These are phyloP conservation scores for Croton setiger DNA, from an alignment of 441 rosid genomes.

Conservation along the genomic window DNA sequence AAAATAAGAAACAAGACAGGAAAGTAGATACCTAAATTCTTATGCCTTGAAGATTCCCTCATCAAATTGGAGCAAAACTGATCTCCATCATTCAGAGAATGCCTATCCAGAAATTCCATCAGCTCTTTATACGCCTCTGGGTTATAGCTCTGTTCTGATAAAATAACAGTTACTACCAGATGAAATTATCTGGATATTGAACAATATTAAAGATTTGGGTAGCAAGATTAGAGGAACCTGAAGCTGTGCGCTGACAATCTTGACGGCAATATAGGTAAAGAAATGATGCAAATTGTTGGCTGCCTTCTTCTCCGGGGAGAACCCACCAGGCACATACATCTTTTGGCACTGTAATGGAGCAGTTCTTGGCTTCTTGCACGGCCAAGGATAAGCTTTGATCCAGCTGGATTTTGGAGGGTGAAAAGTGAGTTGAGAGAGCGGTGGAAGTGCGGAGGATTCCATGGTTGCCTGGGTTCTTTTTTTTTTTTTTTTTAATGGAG, in stretches of 20 bases:
- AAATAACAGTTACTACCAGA: constrained; percentile 3
- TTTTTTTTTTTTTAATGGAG: too few relatives aligned
- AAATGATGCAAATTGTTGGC: constrained; percentile 70
- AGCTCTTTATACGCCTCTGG: constrained; percentile 69
- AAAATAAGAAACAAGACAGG: background rate
- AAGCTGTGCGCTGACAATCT: constrained; percentile 76
- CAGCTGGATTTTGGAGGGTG: constrained; percentile 29
- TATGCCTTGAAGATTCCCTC: constrained; percentile 78
- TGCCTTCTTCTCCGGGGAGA: constrained; percentile 79
- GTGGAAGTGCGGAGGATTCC: constrained; percentile 45
- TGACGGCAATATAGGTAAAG: constrained; percentile 72
- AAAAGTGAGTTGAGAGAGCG: constrained; percentile 34
- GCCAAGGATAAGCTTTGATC: constrained; percentile 20
- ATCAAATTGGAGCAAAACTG: constrained; percentile 64
- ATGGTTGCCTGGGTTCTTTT: background rate
- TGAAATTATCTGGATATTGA: constrained; percentile 10
- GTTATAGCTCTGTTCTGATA: constrained; percentile 70
- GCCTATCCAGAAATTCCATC: constrained; percentile 48
- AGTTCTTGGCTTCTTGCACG: constrained; percentile 24
- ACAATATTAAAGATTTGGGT: background rate
- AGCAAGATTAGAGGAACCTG: constrained; percentile 40
- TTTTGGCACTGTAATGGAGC: constrained; percentile 53
- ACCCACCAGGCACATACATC: constrained; percentile 89
- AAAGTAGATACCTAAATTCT: constrained; percentile 47
- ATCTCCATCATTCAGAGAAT: constrained; percentile 80